Percentiles rank a stretch among this genome's conserved stretches.
Conservation (phyloP, 75 land plant genomes). For the Pseudotsuga menziesii region DNA sequence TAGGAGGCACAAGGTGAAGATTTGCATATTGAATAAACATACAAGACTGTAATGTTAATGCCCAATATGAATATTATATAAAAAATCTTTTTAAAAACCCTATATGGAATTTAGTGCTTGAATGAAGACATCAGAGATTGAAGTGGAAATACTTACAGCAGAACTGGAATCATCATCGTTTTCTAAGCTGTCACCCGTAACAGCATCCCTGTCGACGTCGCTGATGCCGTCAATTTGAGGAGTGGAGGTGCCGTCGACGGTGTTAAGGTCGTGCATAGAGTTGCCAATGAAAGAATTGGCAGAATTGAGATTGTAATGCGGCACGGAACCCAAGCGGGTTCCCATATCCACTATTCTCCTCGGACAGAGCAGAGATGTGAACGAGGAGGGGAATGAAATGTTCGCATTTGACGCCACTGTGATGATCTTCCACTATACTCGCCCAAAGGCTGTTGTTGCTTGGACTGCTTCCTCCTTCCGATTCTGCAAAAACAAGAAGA, state of each 20-base stretch:
- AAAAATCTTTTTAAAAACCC: too few relatives aligned
- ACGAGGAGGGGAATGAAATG: slow-evolving; percentile 5
- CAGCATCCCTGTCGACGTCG: slow-evolving; percentile 42
- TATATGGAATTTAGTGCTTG: too few relatives aligned
- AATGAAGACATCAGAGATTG: too few relatives aligned
- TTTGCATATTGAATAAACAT: too few relatives aligned
- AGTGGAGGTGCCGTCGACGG: slow-evolving; percentile 38
- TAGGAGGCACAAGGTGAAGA: too few relatives aligned
- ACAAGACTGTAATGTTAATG: too few relatives aligned
- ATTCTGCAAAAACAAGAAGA: too few relatives aligned
- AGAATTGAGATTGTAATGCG: slow-evolving; percentile 54
- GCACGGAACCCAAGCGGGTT: neutral
- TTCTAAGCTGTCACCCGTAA: slow-evolving; percentile 42
- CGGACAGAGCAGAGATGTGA: slow-evolving; percentile 7
- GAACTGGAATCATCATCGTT: slow-evolving; percentile 51
- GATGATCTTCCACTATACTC: neutral
- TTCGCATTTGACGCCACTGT: slow-evolving; percentile 12
- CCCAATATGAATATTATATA: too few relatives aligned
- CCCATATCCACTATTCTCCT: slow-evolving; percentile 9
- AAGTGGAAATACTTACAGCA: slow-evolving; percentile 13
- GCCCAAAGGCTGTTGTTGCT: too few relatives aligned
- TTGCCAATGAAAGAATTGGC: slow-evolving; percentile 62
- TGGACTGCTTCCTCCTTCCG: too few relatives aligned
- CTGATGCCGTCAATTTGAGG: slow-evolving; percentile 54
- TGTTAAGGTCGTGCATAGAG: slow-evolving; percentile 68